phyloP scores from a whole-genome alignment of 345 rosid species.

The Diplotaxis tenuifolia region DNA sequence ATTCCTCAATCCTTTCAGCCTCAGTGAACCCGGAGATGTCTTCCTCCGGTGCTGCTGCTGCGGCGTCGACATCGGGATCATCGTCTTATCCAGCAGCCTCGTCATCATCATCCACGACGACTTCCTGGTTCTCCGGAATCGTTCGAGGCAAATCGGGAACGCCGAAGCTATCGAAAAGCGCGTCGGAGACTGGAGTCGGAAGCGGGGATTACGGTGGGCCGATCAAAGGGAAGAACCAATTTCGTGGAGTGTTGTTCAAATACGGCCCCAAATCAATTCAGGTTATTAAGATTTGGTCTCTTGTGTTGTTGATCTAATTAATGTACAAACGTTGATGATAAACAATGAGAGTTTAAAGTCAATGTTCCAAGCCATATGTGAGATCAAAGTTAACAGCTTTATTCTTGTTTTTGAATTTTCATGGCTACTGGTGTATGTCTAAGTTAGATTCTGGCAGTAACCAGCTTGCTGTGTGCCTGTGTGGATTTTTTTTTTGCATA shows the following conservation, averaged over 20 bases:
- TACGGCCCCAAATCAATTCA: constrained; percentile 83
- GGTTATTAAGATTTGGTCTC: constrained; percentile 46
- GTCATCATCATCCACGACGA: constrained; percentile 32
- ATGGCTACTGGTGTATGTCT: background rate
- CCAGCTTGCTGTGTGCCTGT: background rate
- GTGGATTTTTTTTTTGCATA: background rate
- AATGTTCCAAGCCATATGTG: background rate
- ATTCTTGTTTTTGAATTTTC: background rate
- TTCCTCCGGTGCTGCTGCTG: constrained; percentile 26
- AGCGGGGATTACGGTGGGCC: constrained; percentile 51
- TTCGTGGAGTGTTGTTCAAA: constrained; percentile 84
- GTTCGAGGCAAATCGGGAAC: constrained; percentile 55
- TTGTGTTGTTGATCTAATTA: constrained; percentile 1
- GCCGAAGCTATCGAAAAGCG: constrained; percentile 41
- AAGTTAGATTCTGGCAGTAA: background rate
- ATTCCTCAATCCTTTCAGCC: background rate
- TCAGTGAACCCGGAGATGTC: constrained; percentile 14
- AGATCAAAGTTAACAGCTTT: background rate
- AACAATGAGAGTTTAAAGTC: background rate
- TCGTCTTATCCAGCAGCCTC: constrained; percentile 20
- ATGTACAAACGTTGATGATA: background rate
- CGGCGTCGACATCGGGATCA: constrained; percentile 30
- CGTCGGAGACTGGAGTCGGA: constrained; percentile 26
- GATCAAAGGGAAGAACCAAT: constrained; percentile 81
- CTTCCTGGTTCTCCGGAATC: constrained; percentile 72